phyloP scores from a whole-genome alignment of 306 rosid genomes.

The barrel medic (Medicago truncatula) region DNA sequence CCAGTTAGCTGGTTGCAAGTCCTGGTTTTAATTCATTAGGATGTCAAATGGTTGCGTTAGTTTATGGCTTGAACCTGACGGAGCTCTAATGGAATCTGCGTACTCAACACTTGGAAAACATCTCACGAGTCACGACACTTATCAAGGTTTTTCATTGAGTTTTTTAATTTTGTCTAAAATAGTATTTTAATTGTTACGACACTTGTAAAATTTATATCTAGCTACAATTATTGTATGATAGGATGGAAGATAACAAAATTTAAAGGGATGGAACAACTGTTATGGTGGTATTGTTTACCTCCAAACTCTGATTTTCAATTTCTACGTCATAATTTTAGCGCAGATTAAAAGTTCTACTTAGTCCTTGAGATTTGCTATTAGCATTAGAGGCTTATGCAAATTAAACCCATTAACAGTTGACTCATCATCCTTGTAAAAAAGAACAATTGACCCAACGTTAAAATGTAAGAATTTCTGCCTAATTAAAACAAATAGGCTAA shows the following conservation, averaged over 20 bases:
- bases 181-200: neutral
- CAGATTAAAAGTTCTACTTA: conserved; percentile 9
- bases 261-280: conserved; percentile 17
- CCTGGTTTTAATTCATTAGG: conserved; percentile 15
- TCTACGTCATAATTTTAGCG: neutral
- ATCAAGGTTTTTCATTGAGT: neutral
- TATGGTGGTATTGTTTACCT: neutral
- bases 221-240: neutral
- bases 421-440: neutral
- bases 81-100: conserved; percentile 25
- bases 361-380: conserved; percentile 14
- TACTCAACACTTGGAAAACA: neutral
- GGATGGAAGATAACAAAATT: conserved; percentile 25
- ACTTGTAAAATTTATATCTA: conserved; percentile 11
- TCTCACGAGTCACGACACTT: neutral
- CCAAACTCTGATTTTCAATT: conserved; percentile 28
- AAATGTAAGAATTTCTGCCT: neutral
- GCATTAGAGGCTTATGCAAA: conserved; percentile 4
- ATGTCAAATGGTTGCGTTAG: conserved; percentile 24
- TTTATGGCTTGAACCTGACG: conserved; percentile 13
- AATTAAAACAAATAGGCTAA: neutral
- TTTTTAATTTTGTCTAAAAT: neutral
- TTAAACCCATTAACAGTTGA: neutral
- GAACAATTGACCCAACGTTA: neutral
- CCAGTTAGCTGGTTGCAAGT: conserved; percentile 22